These are phyloP conservation scores for Davidsoniella australis DNA, from an alignment of 2,329 filamentous ascomycete species.

Conservation along the genomic window DNA sequence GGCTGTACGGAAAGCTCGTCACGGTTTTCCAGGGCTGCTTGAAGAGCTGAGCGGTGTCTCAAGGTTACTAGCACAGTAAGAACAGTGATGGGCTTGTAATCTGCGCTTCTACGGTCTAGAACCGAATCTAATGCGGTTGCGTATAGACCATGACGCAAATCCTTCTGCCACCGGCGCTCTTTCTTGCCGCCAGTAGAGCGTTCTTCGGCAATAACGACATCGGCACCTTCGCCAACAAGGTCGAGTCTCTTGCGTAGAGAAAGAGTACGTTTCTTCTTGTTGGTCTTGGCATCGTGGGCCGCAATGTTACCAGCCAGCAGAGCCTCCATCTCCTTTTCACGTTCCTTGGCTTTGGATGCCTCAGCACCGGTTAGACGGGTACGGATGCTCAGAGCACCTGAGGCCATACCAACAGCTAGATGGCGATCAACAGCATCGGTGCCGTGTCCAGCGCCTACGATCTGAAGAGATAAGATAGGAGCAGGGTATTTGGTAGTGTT, in stretches of 20 bases:
- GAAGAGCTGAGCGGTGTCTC: slow-evolving; percentile 71
- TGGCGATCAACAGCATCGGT: slow-evolving; percentile 62
- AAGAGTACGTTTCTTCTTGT: slow-evolving; percentile 45
- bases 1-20: slow-evolving; percentile 71
- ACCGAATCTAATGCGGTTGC: slow-evolving; percentile 63
- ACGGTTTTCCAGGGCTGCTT: slow-evolving; percentile 60
- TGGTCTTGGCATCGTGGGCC: slow-evolving; percentile 54
- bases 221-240: slow-evolving; percentile 65
- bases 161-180: slow-evolving; percentile 61
- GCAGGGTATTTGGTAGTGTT: slow-evolving; percentile 84
- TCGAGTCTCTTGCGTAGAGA: slow-evolving; percentile 44
- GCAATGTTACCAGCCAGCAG: slow-evolving; percentile 63
- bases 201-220: slow-evolving; percentile 72
- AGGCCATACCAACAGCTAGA: slow-evolving; percentile 86
- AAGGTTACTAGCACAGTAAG: slow-evolving; percentile 71
- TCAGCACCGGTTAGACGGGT: slow-evolving; percentile 76
- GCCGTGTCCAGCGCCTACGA: slow-evolving; percentile 35
- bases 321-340: slow-evolving; percentile 71
- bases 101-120: slow-evolving; percentile 34
- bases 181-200: slow-evolving; percentile 31
- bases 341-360: slow-evolving; percentile 57
- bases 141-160: slow-evolving; percentile 65
- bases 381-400: slow-evolving; percentile 75
- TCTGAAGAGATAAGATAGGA: slow-evolving; percentile 68
- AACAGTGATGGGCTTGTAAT: slow-evolving; percentile 42